Evolutionary conservation across 345 rosid genomes (phyloP), one percentile per base, ranked within the genome.

Genomic region (Aquilaria sinensis): DNA sequence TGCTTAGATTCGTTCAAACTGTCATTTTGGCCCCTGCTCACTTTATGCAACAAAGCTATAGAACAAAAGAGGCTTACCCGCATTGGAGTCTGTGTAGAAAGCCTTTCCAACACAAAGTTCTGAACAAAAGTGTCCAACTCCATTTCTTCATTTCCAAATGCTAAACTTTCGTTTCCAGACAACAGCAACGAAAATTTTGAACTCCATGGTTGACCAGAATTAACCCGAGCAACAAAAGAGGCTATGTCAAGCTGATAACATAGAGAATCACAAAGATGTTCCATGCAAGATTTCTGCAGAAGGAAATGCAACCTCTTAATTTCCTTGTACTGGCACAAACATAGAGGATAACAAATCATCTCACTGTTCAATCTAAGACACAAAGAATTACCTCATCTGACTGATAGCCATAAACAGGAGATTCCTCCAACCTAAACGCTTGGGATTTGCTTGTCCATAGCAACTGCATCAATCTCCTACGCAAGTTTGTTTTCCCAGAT

Each of bases 61-160:
- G 43, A 5, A 37, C 43, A 37, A 37, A 1, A 4, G 41, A 60
- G 47, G 57, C 80, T 72, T 86, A 93, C 97, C 78, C 92, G 88
- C 60, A 93, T 85, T 23, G 98, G 94, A 86, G 96, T 85, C 72
- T 93, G 98, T 59, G 76, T 85, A 73, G 98, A 86, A 69, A 93
- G 96, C 65, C 96, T 86, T 81, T 93, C 98, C 85, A 92, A 69
- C 74, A 92, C 91, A 69, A 87, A 87, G 74, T 89, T 92, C 78
- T 89, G 96, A 62, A 92, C 98, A 72, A 92, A 92, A 57, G 87
- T 82, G 70, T 92, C 96, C 61, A 76, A 50, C 57, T 71, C 74
- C 59, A 65, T 62, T 76, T 80, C 88, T 70, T 85, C 88, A 23
- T 62, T 61, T 67, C 60, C 73, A 67, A 72, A 70, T 68, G 75